Base-by-base conservation (phyloP, 2,329 filamentous ascomycete genomes). In the Cryphonectria radicalis region DNA sequence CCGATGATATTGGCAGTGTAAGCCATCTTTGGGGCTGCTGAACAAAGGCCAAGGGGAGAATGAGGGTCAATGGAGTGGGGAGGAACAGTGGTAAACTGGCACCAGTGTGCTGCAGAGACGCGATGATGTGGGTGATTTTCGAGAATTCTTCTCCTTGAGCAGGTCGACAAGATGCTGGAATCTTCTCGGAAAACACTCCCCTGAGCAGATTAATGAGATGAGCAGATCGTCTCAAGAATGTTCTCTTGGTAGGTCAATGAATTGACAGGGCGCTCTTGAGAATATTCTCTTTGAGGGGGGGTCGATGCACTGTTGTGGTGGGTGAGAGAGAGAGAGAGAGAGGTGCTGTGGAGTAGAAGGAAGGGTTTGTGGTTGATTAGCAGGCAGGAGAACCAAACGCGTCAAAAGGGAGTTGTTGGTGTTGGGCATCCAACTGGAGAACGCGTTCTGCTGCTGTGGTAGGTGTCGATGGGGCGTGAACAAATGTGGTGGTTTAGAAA, bases 1-100 rank as follows among this genome's bases (percentile, higher is more conserved):
- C 74, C 77, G 10, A 70, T 57, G 2, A 73, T 35, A 46, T 65
- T 50, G 3, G n/a, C 28, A 8, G 66, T 71, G 63, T 63, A 65
- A 35, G 25, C 17, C 71, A 73, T 73, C 22, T 13, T 70, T 22
- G 14, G 4, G n/a, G 2, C 42, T 46, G 59, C 19, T 46, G 10
- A 17, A 60, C 28, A 11, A 28, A 3, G 59, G 59, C 17, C 35
- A 10, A 19, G 5, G 6, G 35, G 6, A 4, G 59, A 60, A 32
- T 63, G 60, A n/a, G 5, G 19, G n/a, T 19, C n/a, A n/a, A 3
- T 40, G 22, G 7, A 25, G n/a, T 19, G 59, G 19, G 28, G 14
- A 6, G 59, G 19, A 43, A 17, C 17, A 46, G 32, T 67, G 32
- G n/a, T 19, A 22, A 1, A n/a, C 46, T 57, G 53, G n/a, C 53